Evolutionary conservation across 73 alveolate genomes (phyloP).

Genomic region (Tetrahymena borealis): DNA sequence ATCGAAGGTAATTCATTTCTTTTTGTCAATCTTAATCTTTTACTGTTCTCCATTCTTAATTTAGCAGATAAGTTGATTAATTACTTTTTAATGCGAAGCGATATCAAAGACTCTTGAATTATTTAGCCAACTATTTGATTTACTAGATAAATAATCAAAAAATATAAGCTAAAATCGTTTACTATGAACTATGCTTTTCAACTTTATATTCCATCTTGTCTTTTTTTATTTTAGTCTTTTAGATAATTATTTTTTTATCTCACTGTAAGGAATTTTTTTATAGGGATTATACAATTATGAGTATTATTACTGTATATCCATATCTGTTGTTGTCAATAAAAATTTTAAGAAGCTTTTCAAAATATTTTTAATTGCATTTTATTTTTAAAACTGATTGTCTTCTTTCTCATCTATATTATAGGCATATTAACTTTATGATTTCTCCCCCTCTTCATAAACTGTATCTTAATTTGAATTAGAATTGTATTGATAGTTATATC

Average conservation of each 20-base stretch:
- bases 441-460: too few species aligned
- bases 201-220: neutral
- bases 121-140: neutral
- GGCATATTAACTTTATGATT: too few species aligned
- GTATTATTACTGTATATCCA: neutral
- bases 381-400: too few species aligned
- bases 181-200: neutral
- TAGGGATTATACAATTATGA: neutral
- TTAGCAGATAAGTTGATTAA: neutral
- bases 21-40: neutral
- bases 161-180: neutral
- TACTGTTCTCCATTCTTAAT: neutral
- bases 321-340: neutral
- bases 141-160: neutral
- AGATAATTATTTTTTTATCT: neutral
- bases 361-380: too few species aligned
- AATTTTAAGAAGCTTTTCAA: neutral
- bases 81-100: neutral
- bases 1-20: too few species aligned
- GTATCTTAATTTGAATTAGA: too few species aligned
- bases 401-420: too few species aligned
- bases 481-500: too few species aligned
- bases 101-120: neutral
- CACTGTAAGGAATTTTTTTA: neutral
- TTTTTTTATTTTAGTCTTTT: neutral